phyloP scores from a whole-genome alignment of 2,329 filamentous ascomycete species.

The Pseudogymnoascus verrucosus region DNA sequence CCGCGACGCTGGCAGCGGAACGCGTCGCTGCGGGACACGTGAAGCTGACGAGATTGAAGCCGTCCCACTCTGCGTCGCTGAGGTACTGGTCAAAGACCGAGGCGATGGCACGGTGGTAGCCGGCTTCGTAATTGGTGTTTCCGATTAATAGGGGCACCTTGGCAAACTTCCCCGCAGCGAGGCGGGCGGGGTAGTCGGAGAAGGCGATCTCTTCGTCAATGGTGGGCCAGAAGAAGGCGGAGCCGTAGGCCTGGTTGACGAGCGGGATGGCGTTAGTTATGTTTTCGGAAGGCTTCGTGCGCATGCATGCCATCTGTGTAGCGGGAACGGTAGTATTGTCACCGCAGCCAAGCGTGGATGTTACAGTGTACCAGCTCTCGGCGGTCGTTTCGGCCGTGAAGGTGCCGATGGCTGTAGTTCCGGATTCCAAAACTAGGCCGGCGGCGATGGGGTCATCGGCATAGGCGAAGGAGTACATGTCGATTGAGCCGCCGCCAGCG shows the following conservation, averaged over 20 bases:
- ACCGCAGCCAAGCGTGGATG: slow-evolving; percentile 10
- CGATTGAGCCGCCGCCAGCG: slow-evolving; percentile 41
- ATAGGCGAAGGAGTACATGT: slow-evolving; percentile 27
- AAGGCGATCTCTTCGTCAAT: slow-evolving; percentile 14
- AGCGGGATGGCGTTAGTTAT: slow-evolving; percentile 9
- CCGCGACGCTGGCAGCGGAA: slow-evolving; percentile 22
- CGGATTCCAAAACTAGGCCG: slow-evolving; percentile 20
- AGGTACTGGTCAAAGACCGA: not conserved
- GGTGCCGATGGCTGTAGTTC: slow-evolving; percentile 10
- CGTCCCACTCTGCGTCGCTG: not conserved
- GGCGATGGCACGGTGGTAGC: not conserved
- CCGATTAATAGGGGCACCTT: slow-evolving; percentile 14
- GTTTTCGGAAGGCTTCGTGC: slow-evolving; percentile 10
- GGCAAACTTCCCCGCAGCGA: slow-evolving; percentile 9
- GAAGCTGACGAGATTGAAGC: slow-evolving; percentile 20
- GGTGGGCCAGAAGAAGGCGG: not conserved
- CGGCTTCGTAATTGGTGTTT: slow-evolving; percentile 12
- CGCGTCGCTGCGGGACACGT: slow-evolving; percentile 28
- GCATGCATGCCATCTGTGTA: slow-evolving; percentile 10
- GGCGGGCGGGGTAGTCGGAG: slow-evolving; percentile 9
- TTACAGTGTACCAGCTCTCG: slow-evolving; percentile 9
- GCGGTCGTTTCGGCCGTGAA: slow-evolving; percentile 11
- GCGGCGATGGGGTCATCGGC: slow-evolving; percentile 25
- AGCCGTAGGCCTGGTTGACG: slow-evolving; percentile 4
- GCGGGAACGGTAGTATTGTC: slow-evolving; percentile 8